Evolutionary conservation across 176 grass and related monocot species (phyloP).

Genomic region (Avena eriantha): DNA sequence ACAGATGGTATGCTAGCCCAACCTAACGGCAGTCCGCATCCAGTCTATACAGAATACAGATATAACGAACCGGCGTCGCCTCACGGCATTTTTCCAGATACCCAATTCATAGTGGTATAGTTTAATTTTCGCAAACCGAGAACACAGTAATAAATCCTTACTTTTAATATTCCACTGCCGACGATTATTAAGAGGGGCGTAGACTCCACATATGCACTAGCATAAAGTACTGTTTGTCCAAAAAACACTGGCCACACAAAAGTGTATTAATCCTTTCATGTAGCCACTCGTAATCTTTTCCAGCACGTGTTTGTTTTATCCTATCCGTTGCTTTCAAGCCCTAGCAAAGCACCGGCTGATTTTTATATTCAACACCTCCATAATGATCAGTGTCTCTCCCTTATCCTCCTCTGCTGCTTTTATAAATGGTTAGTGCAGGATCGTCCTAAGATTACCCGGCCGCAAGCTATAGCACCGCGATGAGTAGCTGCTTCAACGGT

Average conservation of each 20-base stretch:
- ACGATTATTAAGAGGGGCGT: too few species aligned
- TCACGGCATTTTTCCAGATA: too few species aligned
- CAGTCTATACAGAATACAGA: too few species aligned
- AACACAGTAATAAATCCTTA: too few species aligned
- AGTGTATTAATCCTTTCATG: conserved; percentile 1
- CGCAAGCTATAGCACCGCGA: conserved; percentile 22
- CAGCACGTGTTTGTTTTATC: conserved; percentile 49
- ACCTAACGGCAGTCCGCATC: too few species aligned
- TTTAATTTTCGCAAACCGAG: too few species aligned
- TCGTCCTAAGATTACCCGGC: background rate
- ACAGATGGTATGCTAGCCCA: too few species aligned
- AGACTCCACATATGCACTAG: conserved; percentile 18
- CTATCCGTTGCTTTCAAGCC: conserved; percentile 53
- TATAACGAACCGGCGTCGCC: too few species aligned
- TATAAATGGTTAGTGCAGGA: conserved; percentile 43
- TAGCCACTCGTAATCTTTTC: conserved; percentile 9
- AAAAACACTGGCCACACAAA: background rate
- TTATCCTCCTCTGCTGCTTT: conserved; percentile 49
- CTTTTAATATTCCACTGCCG: too few species aligned
- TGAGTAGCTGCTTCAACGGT: conserved; percentile 62
- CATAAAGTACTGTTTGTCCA: background rate
- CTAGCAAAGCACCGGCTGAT: conserved; percentile 40
- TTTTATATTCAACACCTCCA: conserved; percentile 44
- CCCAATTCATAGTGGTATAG: too few species aligned
- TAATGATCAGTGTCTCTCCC: conserved; percentile 47